phyloP scores from a whole-genome alignment of 768 basidiomycete genomes.

The Cystobasidium onofrii region DNA sequence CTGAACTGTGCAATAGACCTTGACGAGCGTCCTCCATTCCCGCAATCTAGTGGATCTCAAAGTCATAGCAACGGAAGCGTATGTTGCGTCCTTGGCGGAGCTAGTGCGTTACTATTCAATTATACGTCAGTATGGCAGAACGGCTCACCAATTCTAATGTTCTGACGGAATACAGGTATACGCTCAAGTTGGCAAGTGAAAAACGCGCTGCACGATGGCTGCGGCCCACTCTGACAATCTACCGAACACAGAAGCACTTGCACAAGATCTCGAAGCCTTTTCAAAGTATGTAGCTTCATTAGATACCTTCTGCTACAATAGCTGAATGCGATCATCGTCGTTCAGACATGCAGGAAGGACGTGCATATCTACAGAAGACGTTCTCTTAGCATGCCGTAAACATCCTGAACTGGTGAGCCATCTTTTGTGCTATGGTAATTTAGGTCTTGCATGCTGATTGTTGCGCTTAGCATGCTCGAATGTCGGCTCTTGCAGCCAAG shows the following conservation, averaged over 20 bases:
- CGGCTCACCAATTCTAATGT: no score
- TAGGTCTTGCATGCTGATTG: neutral
- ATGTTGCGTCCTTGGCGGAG: constrained; percentile 23
- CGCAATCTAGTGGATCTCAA: neutral
- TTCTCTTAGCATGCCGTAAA: constrained; percentile 9
- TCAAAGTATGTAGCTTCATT: constrained; percentile 11
- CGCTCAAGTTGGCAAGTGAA: constrained; percentile 19
- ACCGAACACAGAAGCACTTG: neutral
- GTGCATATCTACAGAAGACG: constrained; percentile 8
- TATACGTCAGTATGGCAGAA: no score
- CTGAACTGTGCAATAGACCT: neutral
- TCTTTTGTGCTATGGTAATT: no score
- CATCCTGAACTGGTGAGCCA: constrained; percentile 11
- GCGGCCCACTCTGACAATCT: neutral
- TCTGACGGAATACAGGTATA: constrained; percentile 25
- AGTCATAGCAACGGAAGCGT: constrained; percentile 29
- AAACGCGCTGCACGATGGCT: neutral
- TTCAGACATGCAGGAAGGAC: constrained; percentile 15
- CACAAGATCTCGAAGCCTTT: constrained; percentile 18
- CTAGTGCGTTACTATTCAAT: neutral
- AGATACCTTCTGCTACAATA: no score
- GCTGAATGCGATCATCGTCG: neutral
- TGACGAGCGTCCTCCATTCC: neutral
- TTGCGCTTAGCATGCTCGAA: neutral
- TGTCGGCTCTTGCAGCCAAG: neutral